Base-by-base conservation (phyloP, 331 rosid species). In the Quercus phellos region DNA sequence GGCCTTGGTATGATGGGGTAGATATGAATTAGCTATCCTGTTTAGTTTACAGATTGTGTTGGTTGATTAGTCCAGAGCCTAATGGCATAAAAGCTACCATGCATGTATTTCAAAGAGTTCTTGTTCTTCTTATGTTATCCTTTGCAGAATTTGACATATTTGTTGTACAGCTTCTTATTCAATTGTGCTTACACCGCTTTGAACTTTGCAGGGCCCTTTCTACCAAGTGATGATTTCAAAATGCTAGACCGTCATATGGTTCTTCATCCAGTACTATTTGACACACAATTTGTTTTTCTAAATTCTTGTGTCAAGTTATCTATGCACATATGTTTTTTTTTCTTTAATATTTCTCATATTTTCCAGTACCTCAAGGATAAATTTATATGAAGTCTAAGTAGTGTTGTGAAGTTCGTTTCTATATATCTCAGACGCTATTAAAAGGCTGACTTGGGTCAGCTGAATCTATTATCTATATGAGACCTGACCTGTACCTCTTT, bases 191-290 rank as follows among this genome's bases (percentile, higher is more conserved):
- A 30, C 26, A 60, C 22, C 13, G 27, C 32, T 55, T 60, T 66
- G 19, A 38, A 59, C 14, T 66, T 78, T 77, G 80, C 91, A 92
- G 97, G 93, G 55, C 80, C 50, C 66, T 63, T 29, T 78, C 93
- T 42, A 78, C 87, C 55, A 83, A 82, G 84, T 72, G 79, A 50
- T 92, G 85, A 87, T 69, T 77, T 13, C 59, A 70, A 74, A 51
- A 70, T 74, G 78, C 61, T 22, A 55, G 29, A 46, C 69, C 29
- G 43, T 29, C 24, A 32, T 68, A 18, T 16, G 34, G 69, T 32
- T 55, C 18, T 67, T 69, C 60, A 9, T 75, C 29, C 50, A 35
- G 50, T 56, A 24, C 66, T 42, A 3, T 12, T 43, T 22, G 17
- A 66, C 70, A 26, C 22, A 59, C 29, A 11, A 17, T 34, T 59